Evolutionary conservation across 148 eudicot species (phyloP).

Genomic region (Rhododendron griersonianum): DNA sequence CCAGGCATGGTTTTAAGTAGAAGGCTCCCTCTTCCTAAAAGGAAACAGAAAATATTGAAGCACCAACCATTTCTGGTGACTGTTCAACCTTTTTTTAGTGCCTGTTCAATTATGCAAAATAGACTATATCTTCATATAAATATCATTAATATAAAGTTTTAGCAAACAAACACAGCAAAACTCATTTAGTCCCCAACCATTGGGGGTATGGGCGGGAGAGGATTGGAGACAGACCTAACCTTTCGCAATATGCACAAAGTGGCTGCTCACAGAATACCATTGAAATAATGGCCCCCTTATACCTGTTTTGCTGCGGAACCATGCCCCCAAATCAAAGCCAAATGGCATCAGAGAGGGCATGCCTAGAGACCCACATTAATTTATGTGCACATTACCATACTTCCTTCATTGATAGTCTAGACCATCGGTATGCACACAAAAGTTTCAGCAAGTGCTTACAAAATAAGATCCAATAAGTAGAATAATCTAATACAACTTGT

Average conservation of each 20-base stretch:
- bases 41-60: neutral
- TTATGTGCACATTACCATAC: no score
- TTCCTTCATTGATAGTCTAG: no score
- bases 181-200: no score
- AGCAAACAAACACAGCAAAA: neutral
- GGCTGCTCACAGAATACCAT: no score
- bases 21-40: neutral
- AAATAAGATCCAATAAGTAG: neutral
- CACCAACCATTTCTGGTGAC: neutral
- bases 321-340: no score
- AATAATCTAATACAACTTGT: neutral
- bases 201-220: no score
- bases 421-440: neutral
- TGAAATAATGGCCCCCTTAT: no score
- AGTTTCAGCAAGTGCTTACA: neutral
- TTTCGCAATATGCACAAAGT: no score
- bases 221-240: no score
- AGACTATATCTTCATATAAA: neutral
- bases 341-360: no score
- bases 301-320: no score
- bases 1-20: neutral
- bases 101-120: neutral
- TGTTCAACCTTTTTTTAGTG: neutral
- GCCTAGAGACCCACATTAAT: no score
- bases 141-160: neutral